Conservation (phyloP, 2,329 filamentous ascomycete genomes). For the Monosporascus ibericus region DNA sequence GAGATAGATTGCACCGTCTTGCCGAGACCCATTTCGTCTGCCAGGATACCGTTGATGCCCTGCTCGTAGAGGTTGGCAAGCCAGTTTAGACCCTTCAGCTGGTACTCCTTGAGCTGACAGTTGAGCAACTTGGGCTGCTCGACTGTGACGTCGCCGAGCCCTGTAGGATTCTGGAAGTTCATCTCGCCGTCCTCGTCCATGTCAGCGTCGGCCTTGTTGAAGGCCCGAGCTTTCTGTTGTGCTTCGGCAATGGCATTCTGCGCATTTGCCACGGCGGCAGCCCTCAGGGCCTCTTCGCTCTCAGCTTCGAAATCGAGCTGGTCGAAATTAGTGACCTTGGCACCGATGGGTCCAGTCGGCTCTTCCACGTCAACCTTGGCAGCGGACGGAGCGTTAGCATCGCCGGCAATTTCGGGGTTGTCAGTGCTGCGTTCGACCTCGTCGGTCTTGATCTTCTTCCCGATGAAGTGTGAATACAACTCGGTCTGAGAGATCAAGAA, state of each 20-base stretch:
- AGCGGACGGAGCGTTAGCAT: slow-evolving; percentile 36
- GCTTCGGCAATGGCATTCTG: slow-evolving; percentile 94
- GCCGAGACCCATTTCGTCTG: slow-evolving; percentile 98
- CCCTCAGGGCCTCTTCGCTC: slow-evolving; percentile 73
- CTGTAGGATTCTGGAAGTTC: slow-evolving; percentile 99
- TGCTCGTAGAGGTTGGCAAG: slow-evolving; percentile 98
- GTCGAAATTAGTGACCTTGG: slow-evolving; percentile 88
- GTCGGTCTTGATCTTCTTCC: slow-evolving; percentile 97
- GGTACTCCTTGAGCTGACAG: slow-evolving; percentile 95
- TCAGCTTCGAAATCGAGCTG: slow-evolving; percentile 94
- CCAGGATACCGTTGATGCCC: slow-evolving; percentile 97
- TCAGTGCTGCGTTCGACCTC: slow-evolving; percentile 89
- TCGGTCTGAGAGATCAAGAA: slow-evolving; percentile 99
- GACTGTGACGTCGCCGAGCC: slow-evolving; percentile 88
- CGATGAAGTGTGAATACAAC: slow-evolving; percentile 98
- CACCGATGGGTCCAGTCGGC: slow-evolving; percentile 46
- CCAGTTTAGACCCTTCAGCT: slow-evolving; percentile 98
- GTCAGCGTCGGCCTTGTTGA: slow-evolving; percentile 69
- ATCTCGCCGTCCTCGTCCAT: slow-evolving; percentile 92
- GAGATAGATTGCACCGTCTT: slow-evolving; percentile 99
- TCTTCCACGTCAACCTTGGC: slow-evolving; percentile 45
- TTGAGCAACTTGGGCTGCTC: slow-evolving; percentile 91
- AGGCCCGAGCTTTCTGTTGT: slow-evolving; percentile 84
- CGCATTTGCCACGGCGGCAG: slow-evolving; percentile 89
- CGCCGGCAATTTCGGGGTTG: slow-evolving; percentile 63